These are phyloP conservation scores for Herpetospermum pedunculosum DNA, from an alignment of 306 rosid genomes.

Conservation along the genomic window DNA sequence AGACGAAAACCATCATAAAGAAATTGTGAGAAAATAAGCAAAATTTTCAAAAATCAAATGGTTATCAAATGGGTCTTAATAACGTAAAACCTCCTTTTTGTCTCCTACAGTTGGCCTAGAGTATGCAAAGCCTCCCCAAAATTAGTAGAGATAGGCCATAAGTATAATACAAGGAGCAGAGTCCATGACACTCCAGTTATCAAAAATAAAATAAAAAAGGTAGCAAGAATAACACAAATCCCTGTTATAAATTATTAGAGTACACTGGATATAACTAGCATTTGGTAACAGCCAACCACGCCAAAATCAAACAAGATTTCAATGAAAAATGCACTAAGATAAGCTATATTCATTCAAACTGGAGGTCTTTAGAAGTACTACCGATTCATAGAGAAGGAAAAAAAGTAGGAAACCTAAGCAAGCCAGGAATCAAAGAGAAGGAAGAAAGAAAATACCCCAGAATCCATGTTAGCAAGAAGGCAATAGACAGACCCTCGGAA, in stretches of 20 bases:
- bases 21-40: too few relatives aligned
- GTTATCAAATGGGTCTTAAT: too few relatives aligned
- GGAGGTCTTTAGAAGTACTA: not conserved
- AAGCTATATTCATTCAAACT: not conserved
- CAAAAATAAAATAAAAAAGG: not conserved
- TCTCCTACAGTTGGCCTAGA: not conserved
- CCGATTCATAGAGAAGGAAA: too few relatives aligned
- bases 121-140: not conserved
- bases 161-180: not conserved
- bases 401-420: not conserved
- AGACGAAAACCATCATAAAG: too few relatives aligned
- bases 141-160: not conserved
- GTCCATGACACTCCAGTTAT: not conserved
- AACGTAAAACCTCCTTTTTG: not conserved
- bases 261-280: not conserved
- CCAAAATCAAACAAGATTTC: not conserved
- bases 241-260: not conserved
- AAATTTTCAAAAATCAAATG: too few relatives aligned
- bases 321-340: not conserved
- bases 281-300: not conserved
- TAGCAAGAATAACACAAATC: not conserved
- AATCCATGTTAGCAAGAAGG: constrained; percentile 76
- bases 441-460: constrained; percentile 38
- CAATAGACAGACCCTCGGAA: constrained; percentile 50
- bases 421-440: not conserved